phyloP scores from a whole-genome alignment of 2,329 filamentous ascomycete species.

The Tolypocladium tropicale region DNA sequence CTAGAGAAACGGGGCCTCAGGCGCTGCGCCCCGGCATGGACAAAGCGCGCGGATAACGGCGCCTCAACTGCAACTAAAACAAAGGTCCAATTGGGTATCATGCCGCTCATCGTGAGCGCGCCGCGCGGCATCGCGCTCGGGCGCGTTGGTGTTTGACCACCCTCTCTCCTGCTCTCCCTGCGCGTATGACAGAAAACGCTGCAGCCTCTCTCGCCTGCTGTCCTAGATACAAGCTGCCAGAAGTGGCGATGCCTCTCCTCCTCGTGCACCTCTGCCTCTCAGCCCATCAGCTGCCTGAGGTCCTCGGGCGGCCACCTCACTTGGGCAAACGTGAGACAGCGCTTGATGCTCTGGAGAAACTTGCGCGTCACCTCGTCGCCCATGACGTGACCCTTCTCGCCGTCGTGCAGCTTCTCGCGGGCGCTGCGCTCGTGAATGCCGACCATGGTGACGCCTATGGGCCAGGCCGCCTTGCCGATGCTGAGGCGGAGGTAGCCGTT shows the following conservation, averaged over 20 bases:
- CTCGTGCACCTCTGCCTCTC: conserved; percentile 1
- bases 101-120: not conserved
- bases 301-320: conserved; percentile 93
- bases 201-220: not conserved
- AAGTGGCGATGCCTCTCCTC: not conserved
- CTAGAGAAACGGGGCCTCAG: not conserved
- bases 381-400: conserved; percentile 87
- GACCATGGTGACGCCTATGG: conserved; percentile 98
- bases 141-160: not conserved
- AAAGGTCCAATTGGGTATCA: not conserved
- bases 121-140: not conserved
- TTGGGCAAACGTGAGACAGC: conserved; percentile 92
- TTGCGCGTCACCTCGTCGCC: conserved; percentile 93
- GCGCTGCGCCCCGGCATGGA: too few relatives aligned
- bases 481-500: conserved; percentile 87
- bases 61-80: not conserved
- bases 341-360: conserved; percentile 94
- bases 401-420: conserved; percentile 87
- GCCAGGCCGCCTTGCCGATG: conserved; percentile 96
- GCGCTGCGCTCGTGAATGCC: conserved; percentile 97
- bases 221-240: not conserved
- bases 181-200: not conserved
- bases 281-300: conserved; percentile 86
- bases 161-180: not conserved
- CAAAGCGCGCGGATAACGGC: not conserved